phyloP scores from a whole-genome alignment of 2,329 filamentous ascomycete species.

The Tolypocladium ovalisporum region DNA sequence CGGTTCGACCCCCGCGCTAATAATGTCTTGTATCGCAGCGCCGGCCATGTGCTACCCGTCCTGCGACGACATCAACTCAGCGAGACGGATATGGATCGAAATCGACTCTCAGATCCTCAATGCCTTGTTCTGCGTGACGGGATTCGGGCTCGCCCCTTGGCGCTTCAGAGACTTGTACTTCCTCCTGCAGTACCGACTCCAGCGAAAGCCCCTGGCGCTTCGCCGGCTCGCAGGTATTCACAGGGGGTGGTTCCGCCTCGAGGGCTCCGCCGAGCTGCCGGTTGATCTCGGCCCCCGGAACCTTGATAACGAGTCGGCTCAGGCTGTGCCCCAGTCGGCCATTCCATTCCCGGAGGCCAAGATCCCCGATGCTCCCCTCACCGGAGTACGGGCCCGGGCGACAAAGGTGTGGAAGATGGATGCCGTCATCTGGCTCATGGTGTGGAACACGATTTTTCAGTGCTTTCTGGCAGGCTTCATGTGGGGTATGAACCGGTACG shows the following conservation, averaged over 20 bases:
- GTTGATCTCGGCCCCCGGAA: conserved; percentile 40
- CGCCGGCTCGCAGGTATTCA: conserved; percentile 65
- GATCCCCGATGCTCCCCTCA: conserved; percentile 58
- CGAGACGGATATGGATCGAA: conserved; percentile 77
- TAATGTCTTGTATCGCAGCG: conserved; percentile 16
- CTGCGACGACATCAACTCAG: conserved; percentile 64
- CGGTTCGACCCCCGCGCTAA: neutral
- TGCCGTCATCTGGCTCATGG: conserved; percentile 67
- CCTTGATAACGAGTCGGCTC: conserved; percentile 28
- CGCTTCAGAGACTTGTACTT: conserved; percentile 71
- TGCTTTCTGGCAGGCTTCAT: conserved; percentile 64
- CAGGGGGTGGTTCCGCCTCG: conserved; percentile 62
- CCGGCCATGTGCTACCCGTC: conserved; percentile 61
- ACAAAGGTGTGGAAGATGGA: conserved; percentile 68
- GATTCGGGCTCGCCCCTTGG: conserved; percentile 77
- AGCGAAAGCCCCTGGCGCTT: conserved; percentile 42
- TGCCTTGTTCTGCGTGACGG: conserved; percentile 76
- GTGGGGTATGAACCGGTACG: conserved; percentile 67
- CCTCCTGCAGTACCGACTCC: conserved; percentile 52
- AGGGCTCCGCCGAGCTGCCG: conserved; percentile 51
- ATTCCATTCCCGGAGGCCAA: conserved; percentile 55
- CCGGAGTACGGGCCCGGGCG: conserved; percentile 56
- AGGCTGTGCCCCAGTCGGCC: conserved; percentile 20
- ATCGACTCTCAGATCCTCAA: conserved; percentile 71
- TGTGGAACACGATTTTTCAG: conserved; percentile 72